Base-by-base conservation (phyloP, 164 flowering plant species). In the Vitis rupestris region DNA sequence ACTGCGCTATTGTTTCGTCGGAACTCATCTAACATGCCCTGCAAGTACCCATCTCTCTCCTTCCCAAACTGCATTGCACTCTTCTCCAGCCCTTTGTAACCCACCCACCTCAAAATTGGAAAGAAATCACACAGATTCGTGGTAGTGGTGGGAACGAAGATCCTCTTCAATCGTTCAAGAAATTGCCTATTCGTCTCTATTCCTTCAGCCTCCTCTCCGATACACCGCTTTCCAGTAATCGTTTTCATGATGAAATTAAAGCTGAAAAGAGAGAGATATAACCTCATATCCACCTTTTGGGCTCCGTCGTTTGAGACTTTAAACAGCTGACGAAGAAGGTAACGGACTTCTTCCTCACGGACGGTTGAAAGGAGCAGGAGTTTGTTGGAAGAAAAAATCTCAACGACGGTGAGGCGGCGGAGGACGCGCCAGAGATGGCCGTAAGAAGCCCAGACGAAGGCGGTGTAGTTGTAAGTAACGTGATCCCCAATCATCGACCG, bases 361-460 rank as follows among this genome's bases (percentile, higher is more conserved):
- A 67, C 10, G 15, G 52, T 8, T 47, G 56, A 68, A 8, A 8
- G 48, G 11, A 27, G 30, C 3, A 11, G 63, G 51, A 72, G 51
- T 9, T 53, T 37, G 15, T 62, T 27, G 12, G 65, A 14, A 7
- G 69, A 65, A 65, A 72, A 72, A 16, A 23, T 23, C 65, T 51
- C 8, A 50, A 27, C 1, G 60, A 23, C 6, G 64, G 52, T 9
- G 65, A 27, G 1, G 17, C 27, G 27, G 15, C 0, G 70, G 70
- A 72, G 74, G 63, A 50, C 30, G 13, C 74, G 69, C 74, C 74
- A 72, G 19, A 50, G 74, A 50, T 72, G 64, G 8, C 74, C 74
- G 29, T 72, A 72, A 0, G 74, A 69, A 4, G 74, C 17, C 6
- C 52, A 56, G 3, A 8, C 59, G 52, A 72, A 11, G 37, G 61